A percentile compares a stretch with the other conserved stretches of the same genome.
phyloP scores from a whole-genome alignment of 768 basidiomycete species.

The Psilocybe tampanensis region DNA sequence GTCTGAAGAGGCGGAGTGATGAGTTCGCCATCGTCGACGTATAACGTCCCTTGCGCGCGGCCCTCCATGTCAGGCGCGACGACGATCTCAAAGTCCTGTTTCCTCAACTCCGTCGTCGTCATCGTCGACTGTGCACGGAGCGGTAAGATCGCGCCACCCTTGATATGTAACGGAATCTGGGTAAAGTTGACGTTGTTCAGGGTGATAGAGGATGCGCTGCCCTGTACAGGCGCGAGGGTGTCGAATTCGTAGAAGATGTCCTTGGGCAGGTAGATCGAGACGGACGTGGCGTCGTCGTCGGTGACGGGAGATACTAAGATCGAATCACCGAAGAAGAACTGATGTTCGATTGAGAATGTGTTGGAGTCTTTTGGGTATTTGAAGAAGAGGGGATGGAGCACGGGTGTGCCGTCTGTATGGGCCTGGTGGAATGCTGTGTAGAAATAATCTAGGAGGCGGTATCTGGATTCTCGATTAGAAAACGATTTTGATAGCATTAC shows the following conservation, averaged over 20 bases:
- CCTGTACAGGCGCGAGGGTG: constrained; percentile 49
- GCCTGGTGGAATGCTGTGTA: constrained; percentile 72
- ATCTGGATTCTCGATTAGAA: constrained; percentile 34
- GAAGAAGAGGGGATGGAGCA: constrained; percentile 67
- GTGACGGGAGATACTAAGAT: constrained; percentile 73
- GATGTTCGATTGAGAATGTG: constrained; percentile 63
- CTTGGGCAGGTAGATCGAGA: constrained; percentile 61
- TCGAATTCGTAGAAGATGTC: constrained; percentile 70
- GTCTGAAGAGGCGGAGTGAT: constrained; percentile 35
- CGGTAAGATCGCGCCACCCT: constrained; percentile 60
- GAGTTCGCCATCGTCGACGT: constrained; percentile 69
- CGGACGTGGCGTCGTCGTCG: constrained; percentile 57
- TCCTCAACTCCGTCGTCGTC: constrained; percentile 60
- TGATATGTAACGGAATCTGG: constrained; percentile 64
- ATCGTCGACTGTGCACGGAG: constrained; percentile 56
- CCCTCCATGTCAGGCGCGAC: constrained; percentile 61
- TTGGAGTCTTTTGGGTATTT: constrained; percentile 63
- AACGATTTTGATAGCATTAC: not conserved
- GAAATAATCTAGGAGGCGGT: constrained; percentile 70
- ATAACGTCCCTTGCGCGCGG: constrained; percentile 52
- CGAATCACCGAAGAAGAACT: constrained; percentile 70
- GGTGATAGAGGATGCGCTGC: constrained; percentile 46
- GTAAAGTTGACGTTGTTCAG: constrained; percentile 53
- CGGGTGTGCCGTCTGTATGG: constrained; percentile 58
- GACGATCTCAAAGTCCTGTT: constrained; percentile 60